Conservation (phyloP, 495 filamentous ascomycete genomes). For the Aspergillus homomorphus region DNA sequence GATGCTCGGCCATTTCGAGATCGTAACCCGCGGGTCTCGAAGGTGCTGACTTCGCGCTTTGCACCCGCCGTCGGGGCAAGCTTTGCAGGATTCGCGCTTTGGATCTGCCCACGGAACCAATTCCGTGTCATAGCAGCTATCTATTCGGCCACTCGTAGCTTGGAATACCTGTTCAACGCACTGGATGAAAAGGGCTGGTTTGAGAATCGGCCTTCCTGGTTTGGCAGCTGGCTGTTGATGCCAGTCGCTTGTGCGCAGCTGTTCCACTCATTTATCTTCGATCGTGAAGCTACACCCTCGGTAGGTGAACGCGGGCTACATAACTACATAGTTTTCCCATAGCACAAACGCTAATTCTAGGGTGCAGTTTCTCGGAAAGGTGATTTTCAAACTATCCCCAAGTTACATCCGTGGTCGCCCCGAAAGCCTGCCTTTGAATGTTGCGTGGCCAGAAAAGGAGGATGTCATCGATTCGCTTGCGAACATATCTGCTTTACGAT, state of each 20-base stretch:
- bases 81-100: constrained; percentile 76
- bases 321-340: not conserved
- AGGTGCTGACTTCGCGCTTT: constrained; percentile 71
- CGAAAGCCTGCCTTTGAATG: constrained; percentile 57
- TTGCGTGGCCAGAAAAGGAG: constrained; percentile 72
- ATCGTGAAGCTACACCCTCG: constrained; percentile 79
- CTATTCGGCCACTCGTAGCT: constrained; percentile 69
- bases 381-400: constrained; percentile 69
- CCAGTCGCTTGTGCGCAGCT: constrained; percentile 89
- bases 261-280: constrained; percentile 88
- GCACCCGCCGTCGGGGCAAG: constrained; percentile 87
- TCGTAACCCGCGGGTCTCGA: constrained; percentile 74
- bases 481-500: constrained; percentile 73
- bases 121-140: constrained; percentile 76
- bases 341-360: constrained; percentile 16
- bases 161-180: constrained; percentile 85
- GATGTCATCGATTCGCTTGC: constrained; percentile 79
- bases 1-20: constrained; percentile 72
- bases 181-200: constrained; percentile 78
- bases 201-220: constrained; percentile 77
- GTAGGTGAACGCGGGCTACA: constrained; percentile 35
- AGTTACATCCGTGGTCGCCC: constrained; percentile 78
- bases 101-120: constrained; percentile 73
- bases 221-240: constrained; percentile 94
- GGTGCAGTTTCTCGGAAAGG: constrained; percentile 60